These are phyloP conservation scores for Botrytis tulipae DNA, from an alignment of 2,329 filamentous ascomycete species.

Conservation along the genomic window DNA sequence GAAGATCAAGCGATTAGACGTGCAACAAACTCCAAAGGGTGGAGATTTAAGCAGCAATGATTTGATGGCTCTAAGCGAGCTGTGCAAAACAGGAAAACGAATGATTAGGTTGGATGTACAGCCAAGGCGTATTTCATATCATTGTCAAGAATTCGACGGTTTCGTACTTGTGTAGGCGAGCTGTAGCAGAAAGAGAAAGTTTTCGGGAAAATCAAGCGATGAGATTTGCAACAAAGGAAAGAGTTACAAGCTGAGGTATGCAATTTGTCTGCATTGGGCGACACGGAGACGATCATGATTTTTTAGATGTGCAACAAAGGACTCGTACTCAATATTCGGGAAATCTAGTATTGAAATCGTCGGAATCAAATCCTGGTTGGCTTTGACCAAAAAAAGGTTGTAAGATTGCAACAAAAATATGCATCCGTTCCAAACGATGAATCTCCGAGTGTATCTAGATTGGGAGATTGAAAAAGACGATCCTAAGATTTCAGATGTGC, in stretches of 20 bases:
- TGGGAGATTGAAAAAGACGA: not conserved
- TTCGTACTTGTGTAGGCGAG: not conserved
- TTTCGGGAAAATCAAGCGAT: not conserved
- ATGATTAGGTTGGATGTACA: not conserved
- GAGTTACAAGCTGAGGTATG: not conserved
- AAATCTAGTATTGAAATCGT: not conserved
- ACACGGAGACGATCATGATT: not conserved
- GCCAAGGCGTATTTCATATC: not conserved
- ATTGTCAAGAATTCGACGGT: not conserved
- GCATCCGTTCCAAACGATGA: not conserved
- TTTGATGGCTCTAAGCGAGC: not conserved
- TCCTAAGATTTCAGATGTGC: slow-evolving; percentile 6
- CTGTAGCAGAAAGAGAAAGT: not conserved
- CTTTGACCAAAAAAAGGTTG: not conserved
- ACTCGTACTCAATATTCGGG: not conserved
- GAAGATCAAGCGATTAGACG: slow-evolving; percentile 14
- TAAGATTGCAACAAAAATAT: not conserved
- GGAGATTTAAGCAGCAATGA: not conserved
- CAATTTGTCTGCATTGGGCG: not conserved
- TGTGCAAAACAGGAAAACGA: not conserved
- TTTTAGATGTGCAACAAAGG: slow-evolving; percentile 2
- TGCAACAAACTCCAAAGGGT: not conserved
- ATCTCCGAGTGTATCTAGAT: slow-evolving; percentile 5
- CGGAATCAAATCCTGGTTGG: not conserved
- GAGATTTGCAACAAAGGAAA: slow-evolving; percentile 9